Percentiles rank a stretch among this genome's conserved stretches.
These are phyloP conservation scores for Aurifilum marmelostoma DNA, from an alignment of 2,329 filamentous ascomycete genomes.

Conservation along the genomic window DNA sequence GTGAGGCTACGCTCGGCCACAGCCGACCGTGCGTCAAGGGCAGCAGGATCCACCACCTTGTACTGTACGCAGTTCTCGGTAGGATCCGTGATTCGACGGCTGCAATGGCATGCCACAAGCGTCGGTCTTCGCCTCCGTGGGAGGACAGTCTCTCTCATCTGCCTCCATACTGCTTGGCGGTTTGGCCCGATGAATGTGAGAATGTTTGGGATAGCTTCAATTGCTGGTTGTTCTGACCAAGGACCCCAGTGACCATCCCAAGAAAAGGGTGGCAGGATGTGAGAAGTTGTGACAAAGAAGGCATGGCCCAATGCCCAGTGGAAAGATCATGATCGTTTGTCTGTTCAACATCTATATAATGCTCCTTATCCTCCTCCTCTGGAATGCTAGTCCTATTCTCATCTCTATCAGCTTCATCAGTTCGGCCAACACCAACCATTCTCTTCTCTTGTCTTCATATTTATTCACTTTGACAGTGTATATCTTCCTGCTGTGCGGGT, in stretches of 20 bases:
- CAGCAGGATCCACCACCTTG: not conserved
- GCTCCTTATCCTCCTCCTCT: not conserved
- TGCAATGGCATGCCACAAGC: not conserved
- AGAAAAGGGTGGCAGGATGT: not conserved
- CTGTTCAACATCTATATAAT: conserved; percentile 21
- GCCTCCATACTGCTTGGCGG: conserved; percentile 19
- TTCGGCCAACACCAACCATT: conserved; percentile 1
- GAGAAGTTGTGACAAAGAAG: not conserved
- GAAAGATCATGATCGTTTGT: not conserved
- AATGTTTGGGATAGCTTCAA: conserved; percentile 11
- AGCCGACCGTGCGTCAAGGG: not conserved
- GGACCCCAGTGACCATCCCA: not conserved
- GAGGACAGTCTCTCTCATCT: not conserved
- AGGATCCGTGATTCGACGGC: conserved; percentile 10
- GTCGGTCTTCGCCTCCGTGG: not conserved
- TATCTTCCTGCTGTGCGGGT: conserved; percentile 19
- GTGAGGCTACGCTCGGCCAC: conserved; percentile 15
- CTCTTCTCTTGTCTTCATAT: conserved; percentile 9
- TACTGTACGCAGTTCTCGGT: not conserved
- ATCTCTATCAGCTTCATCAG: conserved; percentile 12
- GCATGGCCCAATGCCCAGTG: not conserved
- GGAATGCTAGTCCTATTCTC: not conserved
- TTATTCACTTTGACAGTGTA: not conserved
- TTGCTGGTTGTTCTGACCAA: not conserved
- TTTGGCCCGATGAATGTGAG: conserved; percentile 23